Evolutionary conservation across 148 eudicot species (phyloP).

Genomic region (Rhododendron vialii): DNA sequence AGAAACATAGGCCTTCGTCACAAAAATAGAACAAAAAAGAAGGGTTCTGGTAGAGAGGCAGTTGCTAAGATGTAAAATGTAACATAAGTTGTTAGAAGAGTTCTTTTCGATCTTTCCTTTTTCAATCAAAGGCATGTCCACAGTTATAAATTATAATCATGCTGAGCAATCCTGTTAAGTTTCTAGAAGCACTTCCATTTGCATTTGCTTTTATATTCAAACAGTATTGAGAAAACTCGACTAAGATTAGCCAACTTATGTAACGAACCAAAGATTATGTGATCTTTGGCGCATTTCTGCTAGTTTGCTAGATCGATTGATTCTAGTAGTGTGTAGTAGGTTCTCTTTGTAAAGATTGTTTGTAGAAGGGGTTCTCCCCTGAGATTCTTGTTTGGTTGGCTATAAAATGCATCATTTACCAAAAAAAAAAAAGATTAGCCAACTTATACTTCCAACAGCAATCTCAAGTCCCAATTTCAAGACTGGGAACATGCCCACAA

Average conservation of each 20-base stretch:
- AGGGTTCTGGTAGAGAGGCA: not conserved
- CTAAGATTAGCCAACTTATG: not conserved
- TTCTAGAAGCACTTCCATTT: not conserved
- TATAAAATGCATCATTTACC: no score
- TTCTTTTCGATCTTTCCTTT: not conserved
- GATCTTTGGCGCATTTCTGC: no score
- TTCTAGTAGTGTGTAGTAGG: no score
- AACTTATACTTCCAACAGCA: not conserved
- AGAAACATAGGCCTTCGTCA: not conserved
- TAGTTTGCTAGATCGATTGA: no score
- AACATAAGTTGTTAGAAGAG: not conserved
- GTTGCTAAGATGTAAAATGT: not conserved
- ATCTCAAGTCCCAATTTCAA: not conserved
- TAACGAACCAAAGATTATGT: no score
- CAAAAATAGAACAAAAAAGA: not conserved
- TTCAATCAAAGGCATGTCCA: not conserved
- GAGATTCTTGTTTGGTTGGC: no score
- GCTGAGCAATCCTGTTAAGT: not conserved
- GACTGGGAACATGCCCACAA: not conserved
- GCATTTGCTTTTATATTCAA: not conserved
- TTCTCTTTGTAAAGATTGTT: no score
- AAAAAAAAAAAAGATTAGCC: not conserved
- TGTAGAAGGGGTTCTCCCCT: no score
- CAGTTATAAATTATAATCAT: not conserved
- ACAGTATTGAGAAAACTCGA: not conserved